Base-by-base conservation (phyloP, 1,284 basidiomycete species). In the Prillingera fragicola region DNA sequence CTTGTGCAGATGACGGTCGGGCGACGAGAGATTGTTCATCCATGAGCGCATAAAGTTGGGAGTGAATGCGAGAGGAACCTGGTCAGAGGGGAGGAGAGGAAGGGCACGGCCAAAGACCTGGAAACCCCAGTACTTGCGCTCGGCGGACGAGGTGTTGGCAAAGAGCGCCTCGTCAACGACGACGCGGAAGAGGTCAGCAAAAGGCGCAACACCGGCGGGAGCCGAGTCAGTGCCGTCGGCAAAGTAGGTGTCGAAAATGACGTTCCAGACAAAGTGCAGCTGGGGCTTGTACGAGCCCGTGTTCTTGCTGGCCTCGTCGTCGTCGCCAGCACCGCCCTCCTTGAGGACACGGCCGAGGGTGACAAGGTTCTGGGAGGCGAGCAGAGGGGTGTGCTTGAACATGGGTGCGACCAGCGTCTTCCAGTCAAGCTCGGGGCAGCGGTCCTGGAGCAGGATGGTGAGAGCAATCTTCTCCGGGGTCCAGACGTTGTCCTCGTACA, bases 81-180 rank as follows among this genome's bases (percentile, higher is more conserved):
- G 37, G 19, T 78, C 69, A 15, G 80, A 71, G 7, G 78, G 75
- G 17, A 90, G 77, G 14, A 82, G 80, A 8, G 80, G 78, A 29
- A 96, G 73, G 1, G 88, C 82, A 52, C 81, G 84, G 59, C 84
- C 81, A 68, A 97, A 87, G 17, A 96, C 80, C 64, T 87, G 85
- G 74, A 97, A 96, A 24, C 92, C 92, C 86, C 88, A 95, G 60
- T 85, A 90, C 73, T 96, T 96, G 48, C 89, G 80, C 64, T 95
- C 85, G 1, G 85, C 74, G 1, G 91, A 94, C 1, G 91, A 80
- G 12, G 82, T 83, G 12, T 83, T 75, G 4, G 86, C 81, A 65
- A 97, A 96, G 35, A 96, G 74, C 1, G 86, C 84, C 67, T 96
- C 92, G 69, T 97, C 94, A 13, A 97, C 87, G 12, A 86, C 85